phyloP scores from a whole-genome alignment of 78 protist species.

The Corallochytrium limacisporum region DNA sequence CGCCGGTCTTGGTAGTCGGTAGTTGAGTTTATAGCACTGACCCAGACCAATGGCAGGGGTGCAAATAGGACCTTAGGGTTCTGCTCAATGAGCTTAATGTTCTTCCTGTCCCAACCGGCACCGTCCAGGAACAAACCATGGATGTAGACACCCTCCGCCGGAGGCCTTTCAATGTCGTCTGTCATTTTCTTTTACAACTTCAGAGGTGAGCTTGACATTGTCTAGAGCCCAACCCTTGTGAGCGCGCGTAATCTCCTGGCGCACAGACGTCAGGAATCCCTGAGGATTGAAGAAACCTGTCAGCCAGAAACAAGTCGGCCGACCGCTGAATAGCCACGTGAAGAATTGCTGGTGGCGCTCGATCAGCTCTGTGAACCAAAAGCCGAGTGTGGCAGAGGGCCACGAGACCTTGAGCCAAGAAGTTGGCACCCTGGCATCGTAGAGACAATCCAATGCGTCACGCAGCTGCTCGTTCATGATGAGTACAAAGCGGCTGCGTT shows the following conservation, averaged over 20 bases:
- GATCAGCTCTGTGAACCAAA: constrained; percentile 60
- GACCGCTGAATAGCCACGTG: constrained; percentile 44
- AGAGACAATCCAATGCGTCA: constrained; percentile 67
- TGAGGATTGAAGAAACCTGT: constrained; percentile 75
- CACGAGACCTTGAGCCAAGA: constrained; percentile 13
- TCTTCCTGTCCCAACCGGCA: constrained; percentile 51
- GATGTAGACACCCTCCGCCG: constrained; percentile 66
- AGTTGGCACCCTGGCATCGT: constrained; percentile 20
- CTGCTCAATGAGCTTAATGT: constrained; percentile 19
- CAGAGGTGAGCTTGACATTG: constrained; percentile 29
- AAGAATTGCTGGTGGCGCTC: constrained; percentile 38
- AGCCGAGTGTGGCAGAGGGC: constrained; percentile 77
- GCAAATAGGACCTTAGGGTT: constrained; percentile 40
- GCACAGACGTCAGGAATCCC: constrained; percentile 67
- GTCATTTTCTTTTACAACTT: constrained; percentile 16
- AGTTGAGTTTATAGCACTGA: constrained; percentile 32
- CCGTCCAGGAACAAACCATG: constrained; percentile 80
- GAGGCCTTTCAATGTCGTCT: constrained; percentile 27
- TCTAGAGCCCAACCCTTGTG: constrained; percentile 75
- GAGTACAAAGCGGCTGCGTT: too few relatives aligned
- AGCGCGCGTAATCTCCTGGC: constrained; percentile 69
- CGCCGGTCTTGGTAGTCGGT: neutral
- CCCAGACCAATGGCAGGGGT: constrained; percentile 50
- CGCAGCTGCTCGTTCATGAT: constrained; percentile 50
- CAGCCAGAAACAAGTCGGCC: constrained; percentile 37